Base-by-base conservation (phyloP, 768 basidiomycete genomes). In the Lactifluus subvellereus region DNA sequence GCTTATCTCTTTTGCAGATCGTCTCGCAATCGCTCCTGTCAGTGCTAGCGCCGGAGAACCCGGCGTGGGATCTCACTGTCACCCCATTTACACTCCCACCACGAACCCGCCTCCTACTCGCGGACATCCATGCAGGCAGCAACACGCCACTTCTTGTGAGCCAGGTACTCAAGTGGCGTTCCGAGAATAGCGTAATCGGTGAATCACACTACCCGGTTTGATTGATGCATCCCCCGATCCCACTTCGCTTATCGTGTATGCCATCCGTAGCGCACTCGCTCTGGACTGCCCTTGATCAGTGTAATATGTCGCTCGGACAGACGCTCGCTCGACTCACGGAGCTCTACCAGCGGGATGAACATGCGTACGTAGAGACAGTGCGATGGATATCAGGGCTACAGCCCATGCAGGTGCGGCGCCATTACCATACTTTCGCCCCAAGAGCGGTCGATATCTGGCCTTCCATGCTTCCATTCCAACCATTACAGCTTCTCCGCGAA, bases 71-170 rank as follows among this genome's bases (percentile, higher is more conserved):
- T 68, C 83, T 88, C 67, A 72, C 70, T 37, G 80, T 88, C 13
- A 75, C 78, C 59, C 82, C 85, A 0, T 92, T 97, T 73, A 80
- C 83, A 57, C 85, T 99, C 38, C 97, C 97, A 3, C 91, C 91
- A 0, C 75, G 85, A 55, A 87, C 90, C 22, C 80, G 91, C 59
- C 80, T 99, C 40, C 82, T 98, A 75, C 80, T 99, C 22, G 97
- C 95, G 30, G 97, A 99, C 71, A 94, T 98, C 16, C 91, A 97
- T 69, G 93, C 91, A 9, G 97, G 97, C 10, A 95, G 91, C 67
- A 91, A 98, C 70, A 98, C 97, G 2, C 97, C 97, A 2, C 91
- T 91, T 47, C 84, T 98, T 47, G 94, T 95, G 11, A 85, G 91
- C 35, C 87, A 91, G 73, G 97, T 99, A 4, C 76, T 97, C 66